Conservation (phyloP, 139 green algal genomes). For the Desmodesmus armatus region DNA sequence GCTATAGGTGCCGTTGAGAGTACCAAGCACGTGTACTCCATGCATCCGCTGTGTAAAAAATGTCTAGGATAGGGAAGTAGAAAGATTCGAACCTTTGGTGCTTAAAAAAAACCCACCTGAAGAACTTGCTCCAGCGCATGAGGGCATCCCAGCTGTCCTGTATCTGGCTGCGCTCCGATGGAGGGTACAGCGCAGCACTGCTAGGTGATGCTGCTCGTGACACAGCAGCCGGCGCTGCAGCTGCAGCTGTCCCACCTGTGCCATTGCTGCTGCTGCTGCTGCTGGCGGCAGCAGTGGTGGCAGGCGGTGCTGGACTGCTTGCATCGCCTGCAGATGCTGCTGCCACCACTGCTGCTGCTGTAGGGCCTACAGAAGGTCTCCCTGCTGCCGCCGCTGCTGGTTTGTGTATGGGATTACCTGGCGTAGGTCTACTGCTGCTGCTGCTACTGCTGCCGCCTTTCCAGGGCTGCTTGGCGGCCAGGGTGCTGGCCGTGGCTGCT, state of each 20-base stretch:
- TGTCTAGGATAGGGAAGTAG: not conserved
- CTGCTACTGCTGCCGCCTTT: not conserved
- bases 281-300: not conserved
- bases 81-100: constrained; percentile 15
- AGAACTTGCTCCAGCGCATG: constrained; percentile 90
- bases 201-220: constrained; percentile 7
- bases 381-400: constrained; percentile 11
- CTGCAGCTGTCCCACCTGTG: not conserved
- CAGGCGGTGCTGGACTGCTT: not conserved
- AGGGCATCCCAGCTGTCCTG: constrained; percentile 81
- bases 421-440: not conserved
- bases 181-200: constrained; percentile 33
- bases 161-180: constrained; percentile 77
- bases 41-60: too few relatives aligned
- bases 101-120: constrained; percentile 57
- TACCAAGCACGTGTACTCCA: too few relatives aligned
- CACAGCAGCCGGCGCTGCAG: not conserved
- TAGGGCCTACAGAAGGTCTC: too few relatives aligned
- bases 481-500: not conserved
- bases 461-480: not conserved
- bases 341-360: constrained; percentile 8
- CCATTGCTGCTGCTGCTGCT: constrained; percentile 24
- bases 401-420: too few relatives aligned
- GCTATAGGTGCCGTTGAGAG: too few relatives aligned
- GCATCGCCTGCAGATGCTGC: not conserved